Base-by-base conservation (phyloP, 1,284 basidiomycete genomes). In the Tausonia pullulans region DNA sequence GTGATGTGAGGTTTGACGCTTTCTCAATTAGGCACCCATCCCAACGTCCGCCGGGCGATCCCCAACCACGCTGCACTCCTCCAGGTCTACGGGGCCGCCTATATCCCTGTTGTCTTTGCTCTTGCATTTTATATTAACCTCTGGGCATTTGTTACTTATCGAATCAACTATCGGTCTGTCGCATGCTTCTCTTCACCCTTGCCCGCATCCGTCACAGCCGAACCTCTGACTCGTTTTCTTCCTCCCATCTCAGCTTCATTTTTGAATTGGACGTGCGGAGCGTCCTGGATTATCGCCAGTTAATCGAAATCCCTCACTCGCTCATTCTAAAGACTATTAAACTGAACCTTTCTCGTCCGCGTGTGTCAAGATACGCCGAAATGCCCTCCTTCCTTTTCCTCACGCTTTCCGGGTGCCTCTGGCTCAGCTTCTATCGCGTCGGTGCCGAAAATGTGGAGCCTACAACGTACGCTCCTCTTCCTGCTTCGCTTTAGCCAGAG, bases 81-180 rank as follows among this genome's bases (percentile, higher is more conserved):
- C 46, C 85, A 84, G 69, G 78, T 94, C n/a, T 98, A 96, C 71
- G 86, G 82, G 1, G 81, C 86, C 2, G 76, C 93, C 45, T 79
- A 85, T 61, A 75, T 96, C 3, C 91, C 92, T 0, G 80, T 86
- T 2, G 69, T 95, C 5, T 90, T 97, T 72, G 79, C 84, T 0
- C 71, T 94, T 46, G 78, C 96, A 0, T 84, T 97, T 57, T 88
- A 88, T 41, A 67, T 89, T 53, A 95, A 98, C 73, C 70, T 97
- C 9, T 71, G 85, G 14, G 87, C 86, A 0, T 97, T 90, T 88
- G 81, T 84, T 0, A 74, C 77, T 13, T 60, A 51, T 41, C 80
- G 87, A 58, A 88, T 93, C 69, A 93, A 91, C 72, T 89, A 90
- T 67, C 81, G 84, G 27, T 95, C 97, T 70, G 85, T 87, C 88